Conservation (phyloP, 1,284 basidiomycete genomes). For the Agaricales sp. region DNA sequence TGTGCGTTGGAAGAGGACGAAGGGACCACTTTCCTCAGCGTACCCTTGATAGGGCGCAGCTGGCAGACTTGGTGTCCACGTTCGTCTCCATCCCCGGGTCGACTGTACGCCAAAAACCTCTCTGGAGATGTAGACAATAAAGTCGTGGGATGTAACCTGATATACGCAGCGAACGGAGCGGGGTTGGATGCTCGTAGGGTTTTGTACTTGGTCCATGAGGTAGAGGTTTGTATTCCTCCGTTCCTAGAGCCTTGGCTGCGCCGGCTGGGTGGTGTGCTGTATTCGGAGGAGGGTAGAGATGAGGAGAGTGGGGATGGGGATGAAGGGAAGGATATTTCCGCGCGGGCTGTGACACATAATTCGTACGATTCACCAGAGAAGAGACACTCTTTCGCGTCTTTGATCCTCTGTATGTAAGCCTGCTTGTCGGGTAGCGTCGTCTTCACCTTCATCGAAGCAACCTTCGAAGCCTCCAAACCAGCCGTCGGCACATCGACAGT, state of each 20-base stretch:
- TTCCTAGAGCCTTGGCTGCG: too few species aligned
- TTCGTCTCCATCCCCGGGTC: conserved; percentile 25
- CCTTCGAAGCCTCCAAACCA: conserved; percentile 6
- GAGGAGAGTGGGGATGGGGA: conserved; percentile 6
- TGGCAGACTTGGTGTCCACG: conserved; percentile 54
- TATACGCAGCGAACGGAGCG: conserved; percentile 83
- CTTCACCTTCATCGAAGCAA: conserved; percentile 18
- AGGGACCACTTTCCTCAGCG: conserved; percentile 49
- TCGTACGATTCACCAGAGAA: conserved; percentile 92
- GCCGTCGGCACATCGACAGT: conserved; percentile 14
- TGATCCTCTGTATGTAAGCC: conserved; percentile 66
- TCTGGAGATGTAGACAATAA: conserved; percentile 84
- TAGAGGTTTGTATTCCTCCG: conserved; percentile 31
- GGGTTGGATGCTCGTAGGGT: conserved; percentile 72
- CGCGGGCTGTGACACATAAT: conserved; percentile 83
- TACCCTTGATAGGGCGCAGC: conserved; percentile 95
- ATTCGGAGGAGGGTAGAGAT: background rate
- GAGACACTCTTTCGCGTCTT: conserved; percentile 67
- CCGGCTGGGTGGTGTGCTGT: conserved; percentile 19
- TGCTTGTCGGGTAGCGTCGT: conserved; percentile 44
- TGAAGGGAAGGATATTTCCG: conserved; percentile 35
- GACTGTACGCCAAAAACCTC: conserved; percentile 82
- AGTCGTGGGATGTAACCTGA: conserved; percentile 60
- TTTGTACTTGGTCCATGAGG: conserved; percentile 69
- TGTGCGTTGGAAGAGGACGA: background rate